Percentiles rank a stretch among this genome's conserved stretches.
Evolutionary conservation across 495 filamentous ascomycete species (phyloP).

Genomic region (Hypoxylon cercidicola): DNA sequence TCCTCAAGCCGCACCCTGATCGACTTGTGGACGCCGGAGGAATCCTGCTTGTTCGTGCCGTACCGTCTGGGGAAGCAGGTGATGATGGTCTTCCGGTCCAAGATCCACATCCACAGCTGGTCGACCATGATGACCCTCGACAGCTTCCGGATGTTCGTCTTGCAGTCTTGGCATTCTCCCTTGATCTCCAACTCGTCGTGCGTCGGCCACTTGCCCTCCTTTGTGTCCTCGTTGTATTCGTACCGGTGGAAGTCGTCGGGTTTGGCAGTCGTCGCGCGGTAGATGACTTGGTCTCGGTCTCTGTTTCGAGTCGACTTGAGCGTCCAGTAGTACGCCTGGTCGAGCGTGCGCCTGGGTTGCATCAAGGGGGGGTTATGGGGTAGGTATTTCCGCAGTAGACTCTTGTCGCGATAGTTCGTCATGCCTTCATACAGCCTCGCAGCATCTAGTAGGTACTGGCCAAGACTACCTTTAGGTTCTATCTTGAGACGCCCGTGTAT

Average conservation of each 20-base stretch:
- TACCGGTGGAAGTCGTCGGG: slow-evolving; percentile 45
- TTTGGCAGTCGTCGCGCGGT: slow-evolving; percentile 56
- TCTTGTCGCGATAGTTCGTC: slow-evolving; percentile 62
- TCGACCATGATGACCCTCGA: slow-evolving; percentile 79
- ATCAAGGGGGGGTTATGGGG: slow-evolving; percentile 64
- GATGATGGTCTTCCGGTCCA: slow-evolving; percentile 72
- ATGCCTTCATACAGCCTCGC: slow-evolving; percentile 54
- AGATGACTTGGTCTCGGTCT: slow-evolving; percentile 76
- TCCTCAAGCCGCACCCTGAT: slow-evolving; percentile 53
- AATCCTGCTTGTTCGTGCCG: slow-evolving; percentile 73
- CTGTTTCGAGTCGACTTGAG: slow-evolving; percentile 67
- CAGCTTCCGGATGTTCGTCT: slow-evolving; percentile 53
- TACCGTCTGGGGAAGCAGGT: slow-evolving; percentile 75
- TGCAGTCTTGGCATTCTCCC: slow-evolving; percentile 42
- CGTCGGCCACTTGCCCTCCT: too few relatives aligned
- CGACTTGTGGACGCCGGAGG: slow-evolving; percentile 70
- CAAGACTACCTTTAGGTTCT: slow-evolving; percentile 43
- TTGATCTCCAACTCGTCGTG: slow-evolving; percentile 23
- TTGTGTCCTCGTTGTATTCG: too few relatives aligned
- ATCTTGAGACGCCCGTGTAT: background rate
- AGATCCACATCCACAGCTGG: slow-evolving; percentile 79
- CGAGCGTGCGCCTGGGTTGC: slow-evolving; percentile 72
- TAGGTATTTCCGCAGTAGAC: slow-evolving; percentile 68
- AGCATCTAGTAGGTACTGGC: slow-evolving; percentile 48
- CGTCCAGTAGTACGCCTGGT: slow-evolving; percentile 74